These are phyloP conservation scores for Aspergillus pseudoviridinutans DNA, from an alignment of 2,329 filamentous ascomycete species.

Conservation along the genomic window DNA sequence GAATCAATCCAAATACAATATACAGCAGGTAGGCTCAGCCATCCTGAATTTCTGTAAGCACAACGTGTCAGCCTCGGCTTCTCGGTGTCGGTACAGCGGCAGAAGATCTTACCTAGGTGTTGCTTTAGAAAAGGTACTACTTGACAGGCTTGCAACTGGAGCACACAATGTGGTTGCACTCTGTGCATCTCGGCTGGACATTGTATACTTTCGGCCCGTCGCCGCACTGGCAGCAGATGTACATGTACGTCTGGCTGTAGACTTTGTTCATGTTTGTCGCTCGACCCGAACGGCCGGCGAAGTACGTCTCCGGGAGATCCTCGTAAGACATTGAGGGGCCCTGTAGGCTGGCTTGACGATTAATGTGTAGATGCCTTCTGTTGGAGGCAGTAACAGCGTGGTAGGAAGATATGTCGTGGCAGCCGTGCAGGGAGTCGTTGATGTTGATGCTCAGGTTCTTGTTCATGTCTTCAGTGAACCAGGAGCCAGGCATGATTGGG, in stretches of 20 bases:
- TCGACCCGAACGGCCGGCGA: not conserved
- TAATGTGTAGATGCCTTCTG: not conserved
- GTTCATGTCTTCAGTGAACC: not conserved
- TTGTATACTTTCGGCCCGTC: slow-evolving; percentile 39
- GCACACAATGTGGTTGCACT: slow-evolving; percentile 32
- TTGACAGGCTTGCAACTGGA: slow-evolving; percentile 27
- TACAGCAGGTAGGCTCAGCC: not conserved
- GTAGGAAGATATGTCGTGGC: not conserved
- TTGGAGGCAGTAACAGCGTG: not conserved
- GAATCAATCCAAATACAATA: not conserved
- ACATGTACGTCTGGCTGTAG: slow-evolving; percentile 23
- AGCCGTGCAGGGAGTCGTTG: not conserved
- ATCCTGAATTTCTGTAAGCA: not conserved
- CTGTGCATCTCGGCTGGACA: slow-evolving; percentile 29
- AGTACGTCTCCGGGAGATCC: not conserved
- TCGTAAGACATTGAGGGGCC: not conserved
- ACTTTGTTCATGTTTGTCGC: slow-evolving; percentile 1
- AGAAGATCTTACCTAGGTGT: slow-evolving; percentile 11
- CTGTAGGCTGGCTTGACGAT: not conserved
- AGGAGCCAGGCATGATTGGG: not conserved
- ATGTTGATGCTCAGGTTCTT: not conserved
- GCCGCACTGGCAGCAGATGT: slow-evolving; percentile 36
- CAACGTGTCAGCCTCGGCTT: not conserved
- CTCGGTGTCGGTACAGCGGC: slow-evolving; percentile 2
- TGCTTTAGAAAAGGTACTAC: slow-evolving; percentile 1